These are phyloP conservation scores for Candida hungchunana DNA, from an alignment of 805 yeast genomes.

Conservation along the genomic window DNA sequence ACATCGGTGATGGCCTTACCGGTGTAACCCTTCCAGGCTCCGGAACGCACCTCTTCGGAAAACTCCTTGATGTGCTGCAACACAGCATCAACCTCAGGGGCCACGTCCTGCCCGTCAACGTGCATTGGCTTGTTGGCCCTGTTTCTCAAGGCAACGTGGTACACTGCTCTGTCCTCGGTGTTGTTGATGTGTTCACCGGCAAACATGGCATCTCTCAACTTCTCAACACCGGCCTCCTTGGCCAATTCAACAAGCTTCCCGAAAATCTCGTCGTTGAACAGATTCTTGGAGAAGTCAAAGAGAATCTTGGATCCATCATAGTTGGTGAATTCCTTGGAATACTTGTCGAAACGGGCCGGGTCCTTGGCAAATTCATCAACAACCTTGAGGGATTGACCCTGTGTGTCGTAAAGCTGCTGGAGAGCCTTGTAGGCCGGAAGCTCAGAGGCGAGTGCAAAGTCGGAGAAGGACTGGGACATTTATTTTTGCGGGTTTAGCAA, in stretches of 20 bases:
- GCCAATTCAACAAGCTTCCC: conserved; percentile 70
- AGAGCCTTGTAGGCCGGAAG: conserved; percentile 83
- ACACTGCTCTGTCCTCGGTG: conserved; percentile 96
- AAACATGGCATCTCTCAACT: conserved; percentile 86
- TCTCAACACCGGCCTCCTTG: conserved; percentile 82
- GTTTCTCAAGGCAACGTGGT: conserved; percentile 95
- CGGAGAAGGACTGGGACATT: conserved; percentile 8
- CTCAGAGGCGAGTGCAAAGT: conserved; percentile 37
- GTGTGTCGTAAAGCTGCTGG: conserved; percentile 61
- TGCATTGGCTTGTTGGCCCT: conserved; percentile 77
- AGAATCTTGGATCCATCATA: conserved; percentile 84
- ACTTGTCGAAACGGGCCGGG: conserved; percentile 68
- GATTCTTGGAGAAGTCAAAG: conserved; percentile 94
- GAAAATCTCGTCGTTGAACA: conserved; percentile 81
- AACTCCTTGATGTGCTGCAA: conserved; percentile 96
- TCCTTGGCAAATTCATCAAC: conserved; percentile 70
- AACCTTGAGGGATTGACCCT: conserved; percentile 69
- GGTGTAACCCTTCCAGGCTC: conserved; percentile 95
- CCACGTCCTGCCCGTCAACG: conserved; percentile 87
- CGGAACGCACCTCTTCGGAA: conserved; percentile 84
- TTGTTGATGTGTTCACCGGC: conserved; percentile 90
- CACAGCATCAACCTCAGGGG: conserved; percentile 88
- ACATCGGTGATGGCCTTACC: conserved; percentile 91
- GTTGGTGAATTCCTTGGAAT: conserved; percentile 74
- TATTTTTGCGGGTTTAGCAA: not conserved